These are phyloP conservation scores for Exophiala calicioides DNA, from an alignment of 2,329 filamentous ascomycete genomes.

Conservation along the genomic window DNA sequence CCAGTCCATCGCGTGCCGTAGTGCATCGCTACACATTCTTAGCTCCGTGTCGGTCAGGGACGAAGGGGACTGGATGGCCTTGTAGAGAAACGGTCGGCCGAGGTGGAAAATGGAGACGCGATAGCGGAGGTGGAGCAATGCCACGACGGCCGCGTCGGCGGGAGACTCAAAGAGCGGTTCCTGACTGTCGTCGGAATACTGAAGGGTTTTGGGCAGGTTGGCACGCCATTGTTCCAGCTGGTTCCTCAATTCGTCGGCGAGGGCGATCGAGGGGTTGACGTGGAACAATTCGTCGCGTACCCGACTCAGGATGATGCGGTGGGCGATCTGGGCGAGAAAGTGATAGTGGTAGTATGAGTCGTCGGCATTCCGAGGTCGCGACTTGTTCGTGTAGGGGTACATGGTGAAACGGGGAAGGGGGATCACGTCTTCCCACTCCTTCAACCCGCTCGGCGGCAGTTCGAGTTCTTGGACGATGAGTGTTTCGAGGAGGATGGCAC, in stretches of 20 bases:
- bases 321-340: constrained; percentile 58
- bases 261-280: constrained; percentile 46
- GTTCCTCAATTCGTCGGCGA: constrained; percentile 55
- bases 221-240: constrained; percentile 58
- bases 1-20: constrained; percentile 46
- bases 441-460: constrained; percentile 53
- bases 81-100: constrained; percentile 31
- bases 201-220: constrained; percentile 52
- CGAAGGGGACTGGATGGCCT: constrained; percentile 43
- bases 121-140: constrained; percentile 24
- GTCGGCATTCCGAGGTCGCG: constrained; percentile 45
- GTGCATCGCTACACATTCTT: constrained; percentile 41
- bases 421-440: constrained; percentile 54
- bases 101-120: constrained; percentile 25
- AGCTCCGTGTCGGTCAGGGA: constrained; percentile 43
- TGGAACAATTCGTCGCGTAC: constrained; percentile 49
- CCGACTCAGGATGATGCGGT: constrained; percentile 57
- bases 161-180: constrained; percentile 13
- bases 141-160: constrained; percentile 23
- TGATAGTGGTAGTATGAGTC: constrained; percentile 60
- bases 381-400: constrained; percentile 42
- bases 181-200: constrained; percentile 45
- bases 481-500: constrained; percentile 57
- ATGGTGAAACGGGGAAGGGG: constrained; percentile 56
- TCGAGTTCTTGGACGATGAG: constrained; percentile 58